These are phyloP conservation scores for Ophiostoma populinum DNA, from an alignment of 2,329 filamentous ascomycete genomes.

Conservation along the genomic window DNA sequence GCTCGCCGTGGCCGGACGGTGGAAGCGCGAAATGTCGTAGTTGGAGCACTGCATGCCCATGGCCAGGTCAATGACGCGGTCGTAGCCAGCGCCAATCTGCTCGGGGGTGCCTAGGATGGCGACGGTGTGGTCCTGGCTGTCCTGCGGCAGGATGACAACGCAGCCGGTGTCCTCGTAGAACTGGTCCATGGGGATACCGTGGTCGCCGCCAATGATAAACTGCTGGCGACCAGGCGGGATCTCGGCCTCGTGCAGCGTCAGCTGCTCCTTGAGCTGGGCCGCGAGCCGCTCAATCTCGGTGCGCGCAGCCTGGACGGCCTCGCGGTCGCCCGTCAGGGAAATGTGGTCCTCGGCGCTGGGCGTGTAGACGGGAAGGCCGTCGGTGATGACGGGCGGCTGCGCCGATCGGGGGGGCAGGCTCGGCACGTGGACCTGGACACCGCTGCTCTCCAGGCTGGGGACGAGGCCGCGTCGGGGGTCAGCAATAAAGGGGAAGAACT, in stretches of 20 bases:
- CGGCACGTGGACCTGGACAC: conserved; percentile 69
- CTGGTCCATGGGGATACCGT: conserved; percentile 61
- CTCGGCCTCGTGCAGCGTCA: conserved; percentile 61
- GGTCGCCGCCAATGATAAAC: conserved; percentile 82
- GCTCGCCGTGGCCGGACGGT: conserved; percentile 54
- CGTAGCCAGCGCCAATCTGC: conserved; percentile 55
- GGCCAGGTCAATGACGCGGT: conserved; percentile 76
- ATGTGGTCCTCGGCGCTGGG: conserved; percentile 58
- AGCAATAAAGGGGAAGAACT: conserved; percentile 91
- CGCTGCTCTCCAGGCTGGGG: conserved; percentile 53
- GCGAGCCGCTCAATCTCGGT: conserved; percentile 66
- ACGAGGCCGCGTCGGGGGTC: conserved; percentile 56
- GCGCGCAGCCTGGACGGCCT: conserved; percentile 62
- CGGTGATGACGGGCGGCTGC: conserved; percentile 44
- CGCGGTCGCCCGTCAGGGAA: conserved; percentile 68
- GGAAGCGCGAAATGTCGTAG: conserved; percentile 67
- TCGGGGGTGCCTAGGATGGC: conserved; percentile 69
- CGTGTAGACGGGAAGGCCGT: conserved; percentile 50
- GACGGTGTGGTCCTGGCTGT: conserved; percentile 65
- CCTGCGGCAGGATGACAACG: conserved; percentile 61
- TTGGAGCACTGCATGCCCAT: conserved; percentile 72
- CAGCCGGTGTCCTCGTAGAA: conserved; percentile 88
- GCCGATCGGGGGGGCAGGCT: conserved; percentile 61
- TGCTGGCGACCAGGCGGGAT: conserved; percentile 82
- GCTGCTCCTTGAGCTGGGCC: conserved; percentile 55